phyloP scores from a whole-genome alignment of 2,329 filamentous ascomycete genomes.

The Pseudogymnoascus sp. region DNA sequence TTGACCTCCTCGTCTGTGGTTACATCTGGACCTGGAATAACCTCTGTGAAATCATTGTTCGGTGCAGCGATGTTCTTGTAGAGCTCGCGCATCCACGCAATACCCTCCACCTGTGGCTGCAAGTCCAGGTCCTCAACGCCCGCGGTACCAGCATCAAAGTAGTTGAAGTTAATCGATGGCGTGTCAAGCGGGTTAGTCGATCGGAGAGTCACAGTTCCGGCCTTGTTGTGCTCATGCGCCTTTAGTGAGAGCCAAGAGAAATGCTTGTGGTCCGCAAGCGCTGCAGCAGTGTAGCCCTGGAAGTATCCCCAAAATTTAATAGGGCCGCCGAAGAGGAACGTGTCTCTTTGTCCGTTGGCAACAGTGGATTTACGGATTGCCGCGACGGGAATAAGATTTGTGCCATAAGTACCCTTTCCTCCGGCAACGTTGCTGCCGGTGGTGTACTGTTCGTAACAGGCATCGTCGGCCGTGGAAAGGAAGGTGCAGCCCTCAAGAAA shows the following conservation, averaged over 20 bases:
- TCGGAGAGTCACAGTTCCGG: constrained; percentile 51
- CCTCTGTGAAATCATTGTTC: not conserved
- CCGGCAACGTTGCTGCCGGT: not conserved
- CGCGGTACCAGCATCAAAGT: constrained; percentile 33
- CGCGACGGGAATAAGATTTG: constrained; percentile 42
- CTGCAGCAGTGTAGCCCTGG: constrained; percentile 30
- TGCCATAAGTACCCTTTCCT: constrained; percentile 24
- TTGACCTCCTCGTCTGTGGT: constrained; percentile 36
- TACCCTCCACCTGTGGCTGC: constrained; percentile 9
- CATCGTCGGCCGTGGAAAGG: constrained; percentile 26
- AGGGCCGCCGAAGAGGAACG: constrained; percentile 26
- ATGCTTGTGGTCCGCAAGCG: constrained; percentile 32
- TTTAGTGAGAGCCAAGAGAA: constrained; percentile 39
- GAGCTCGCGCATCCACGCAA: constrained; percentile 8
- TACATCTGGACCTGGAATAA: constrained; percentile 17
- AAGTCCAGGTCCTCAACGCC: constrained; percentile 10
- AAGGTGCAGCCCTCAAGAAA: constrained; percentile 29
- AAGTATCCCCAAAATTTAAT: constrained; percentile 34
- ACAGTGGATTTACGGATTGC: constrained; percentile 25
- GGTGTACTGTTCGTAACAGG: constrained; percentile 26
- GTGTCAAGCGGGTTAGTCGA: constrained; percentile 53
- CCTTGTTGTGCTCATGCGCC: constrained; percentile 50
- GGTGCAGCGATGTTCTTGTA: not conserved
- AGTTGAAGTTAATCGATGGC: constrained; percentile 54
- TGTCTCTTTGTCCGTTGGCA: constrained; percentile 29